phyloP scores from a whole-genome alignment of 768 basidiomycete species.

The Crassisporium funariophilum region DNA sequence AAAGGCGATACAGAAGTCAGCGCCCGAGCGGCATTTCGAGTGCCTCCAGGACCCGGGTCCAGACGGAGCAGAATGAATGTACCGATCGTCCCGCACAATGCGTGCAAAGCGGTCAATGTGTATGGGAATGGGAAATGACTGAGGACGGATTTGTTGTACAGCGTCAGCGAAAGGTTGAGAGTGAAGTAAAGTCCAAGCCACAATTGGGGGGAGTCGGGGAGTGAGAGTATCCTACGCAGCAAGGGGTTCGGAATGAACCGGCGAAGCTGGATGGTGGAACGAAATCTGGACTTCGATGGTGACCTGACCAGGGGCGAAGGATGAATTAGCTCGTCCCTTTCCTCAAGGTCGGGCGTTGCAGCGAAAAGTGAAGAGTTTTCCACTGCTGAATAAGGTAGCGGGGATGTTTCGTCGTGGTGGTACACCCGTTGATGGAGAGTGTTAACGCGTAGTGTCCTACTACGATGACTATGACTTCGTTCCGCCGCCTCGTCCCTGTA shows the following conservation, averaged over 20 bases:
- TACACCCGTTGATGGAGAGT: slow-evolving; percentile 19
- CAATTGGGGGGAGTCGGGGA: slow-evolving; percentile 24
- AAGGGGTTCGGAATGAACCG: neutral
- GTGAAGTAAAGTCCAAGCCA: slow-evolving; percentile 87
- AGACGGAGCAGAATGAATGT: slow-evolving; percentile 62
- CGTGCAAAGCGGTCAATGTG: slow-evolving; percentile 90
- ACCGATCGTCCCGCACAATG: slow-evolving; percentile 83
- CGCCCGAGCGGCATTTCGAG: slow-evolving; percentile 1
- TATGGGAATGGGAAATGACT: slow-evolving; percentile 95
- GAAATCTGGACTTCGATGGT: slow-evolving; percentile 7
- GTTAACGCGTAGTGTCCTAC: slow-evolving; percentile 16
- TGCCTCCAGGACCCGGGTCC: slow-evolving; percentile 8
- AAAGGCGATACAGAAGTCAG: slow-evolving; percentile 11
- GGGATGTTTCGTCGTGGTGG: slow-evolving; percentile 15
- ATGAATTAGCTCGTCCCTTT: slow-evolving; percentile 8
- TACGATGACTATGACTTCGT: slow-evolving; percentile 8
- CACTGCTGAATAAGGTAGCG: slow-evolving; percentile 7
- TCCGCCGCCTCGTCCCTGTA: slow-evolving; percentile 9
- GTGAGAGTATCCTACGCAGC: neutral
- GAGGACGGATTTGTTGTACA: slow-evolving; percentile 95
- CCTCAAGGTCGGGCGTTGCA: slow-evolving; percentile 1
- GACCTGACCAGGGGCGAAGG: slow-evolving; percentile 1
- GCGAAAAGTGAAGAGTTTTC: slow-evolving; percentile 1
- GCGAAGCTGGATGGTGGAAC: slow-evolving; percentile 1
- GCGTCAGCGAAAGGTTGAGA: slow-evolving; percentile 89